These are phyloP conservation scores for Alternaria longipes DNA, from an alignment of 2,329 filamentous ascomycete species.

Conservation along the genomic window DNA sequence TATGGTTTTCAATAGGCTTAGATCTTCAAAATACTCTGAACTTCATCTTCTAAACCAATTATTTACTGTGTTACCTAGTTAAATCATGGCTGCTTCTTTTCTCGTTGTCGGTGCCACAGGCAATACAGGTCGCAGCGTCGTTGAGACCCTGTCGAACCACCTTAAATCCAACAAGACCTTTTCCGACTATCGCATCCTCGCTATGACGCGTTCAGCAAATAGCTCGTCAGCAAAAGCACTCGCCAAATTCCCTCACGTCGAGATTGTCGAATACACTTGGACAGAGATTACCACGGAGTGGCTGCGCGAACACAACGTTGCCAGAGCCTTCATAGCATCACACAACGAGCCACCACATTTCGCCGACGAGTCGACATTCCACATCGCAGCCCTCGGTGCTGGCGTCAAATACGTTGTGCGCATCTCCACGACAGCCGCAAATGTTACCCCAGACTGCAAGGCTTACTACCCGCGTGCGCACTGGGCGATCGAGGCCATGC, in stretches of 20 bases:
- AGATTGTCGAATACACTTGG: conserved; percentile 24
- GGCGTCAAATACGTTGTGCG: conserved; percentile 29
- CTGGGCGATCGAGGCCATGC: conserved; percentile 29
- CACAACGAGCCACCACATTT: conserved; percentile 32
- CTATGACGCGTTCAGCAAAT: conserved; percentile 22
- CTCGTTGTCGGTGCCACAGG: conserved; percentile 30
- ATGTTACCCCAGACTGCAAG: conserved; percentile 17
- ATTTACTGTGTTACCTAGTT: not conserved
- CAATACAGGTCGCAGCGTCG: conserved; percentile 23
- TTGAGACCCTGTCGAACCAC: conserved; percentile 21
- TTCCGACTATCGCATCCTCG: conserved; percentile 24
- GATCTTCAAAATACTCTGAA: not conserved
- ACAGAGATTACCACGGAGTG: conserved; percentile 23
- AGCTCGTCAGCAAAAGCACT: conserved; percentile 18
- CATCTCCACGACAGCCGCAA: conserved; percentile 26
- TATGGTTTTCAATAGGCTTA: not conserved
- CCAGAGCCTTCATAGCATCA: conserved; percentile 26
- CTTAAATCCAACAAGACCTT: conserved; percentile 14
- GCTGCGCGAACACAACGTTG: conserved; percentile 19
- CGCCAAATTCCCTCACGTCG: conserved; percentile 22
- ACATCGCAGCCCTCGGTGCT: conserved; percentile 17
- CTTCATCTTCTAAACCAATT: not conserved
- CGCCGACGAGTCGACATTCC: conserved; percentile 30
- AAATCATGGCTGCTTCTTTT: conserved; percentile 16
- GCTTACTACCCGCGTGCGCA: conserved; percentile 28